Conservation (phyloP, 441 rosid genomes). For the Pelargonium fulgidum region DNA sequence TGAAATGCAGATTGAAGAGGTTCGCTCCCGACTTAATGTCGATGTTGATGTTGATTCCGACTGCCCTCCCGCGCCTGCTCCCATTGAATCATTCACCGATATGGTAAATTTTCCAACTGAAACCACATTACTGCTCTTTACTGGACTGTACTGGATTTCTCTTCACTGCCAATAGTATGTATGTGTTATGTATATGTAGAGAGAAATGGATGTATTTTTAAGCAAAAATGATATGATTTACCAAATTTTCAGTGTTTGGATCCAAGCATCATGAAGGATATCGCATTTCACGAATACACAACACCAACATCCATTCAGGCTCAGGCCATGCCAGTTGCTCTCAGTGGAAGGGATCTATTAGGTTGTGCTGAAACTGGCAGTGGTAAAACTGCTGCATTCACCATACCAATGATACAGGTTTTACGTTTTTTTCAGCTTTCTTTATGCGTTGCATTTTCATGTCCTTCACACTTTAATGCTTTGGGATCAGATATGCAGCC, state of each 20-base stretch:
- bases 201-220: background rate
- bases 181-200: background rate
- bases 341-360: slow-evolving; percentile 24
- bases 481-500: background rate
- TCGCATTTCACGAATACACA: slow-evolving; percentile 27
- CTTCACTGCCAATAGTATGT: background rate
- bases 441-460: background rate
- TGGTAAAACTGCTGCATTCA: slow-evolving; percentile 25
- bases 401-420: slow-evolving; percentile 27
- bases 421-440: background rate
- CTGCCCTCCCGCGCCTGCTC: slow-evolving; percentile 28
- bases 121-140: no score
- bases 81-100: slow-evolving; percentile 32
- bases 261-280: slow-evolving; percentile 32
- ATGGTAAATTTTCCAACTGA: slow-evolving; percentile 21
- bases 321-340: slow-evolving; percentile 29
- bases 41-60: slow-evolving; percentile 29
- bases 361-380: slow-evolving; percentile 28
- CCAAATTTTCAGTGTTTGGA: slow-evolving; percentile 26
- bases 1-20: slow-evolving; percentile 27
- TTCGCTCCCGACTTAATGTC: slow-evolving; percentile 29
- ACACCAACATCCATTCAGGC: slow-evolving; percentile 26
- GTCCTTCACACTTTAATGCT: background rate
- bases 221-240: background rate
- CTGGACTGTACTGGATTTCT: background rate